These are phyloP conservation scores for Didymella glomerata DNA, from an alignment of 2,329 filamentous ascomycete species.

Conservation along the genomic window DNA sequence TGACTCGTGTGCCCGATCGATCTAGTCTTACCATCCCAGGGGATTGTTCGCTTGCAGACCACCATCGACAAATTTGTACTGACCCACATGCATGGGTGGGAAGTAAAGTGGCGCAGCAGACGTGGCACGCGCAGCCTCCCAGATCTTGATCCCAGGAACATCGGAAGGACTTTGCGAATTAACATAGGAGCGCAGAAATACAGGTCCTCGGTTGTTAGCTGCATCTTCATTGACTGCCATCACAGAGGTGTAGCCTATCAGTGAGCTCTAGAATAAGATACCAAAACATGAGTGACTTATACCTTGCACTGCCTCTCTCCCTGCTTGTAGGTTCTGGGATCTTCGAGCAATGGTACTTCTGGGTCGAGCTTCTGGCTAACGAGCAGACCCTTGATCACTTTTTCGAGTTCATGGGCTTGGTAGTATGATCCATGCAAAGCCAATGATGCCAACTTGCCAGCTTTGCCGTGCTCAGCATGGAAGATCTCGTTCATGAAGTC, in stretches of 20 bases:
- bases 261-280: too few relatives aligned
- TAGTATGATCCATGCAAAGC: not conserved
- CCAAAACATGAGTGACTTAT: not conserved
- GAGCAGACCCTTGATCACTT: not conserved
- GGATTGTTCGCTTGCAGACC: conserved; percentile 7
- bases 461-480: not conserved
- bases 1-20: too few relatives aligned
- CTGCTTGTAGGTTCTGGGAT: not conserved
- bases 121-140: conserved; percentile 20
- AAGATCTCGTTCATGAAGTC: conserved; percentile 1
- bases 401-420: not conserved
- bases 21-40: not conserved
- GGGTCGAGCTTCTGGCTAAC: too few relatives aligned
- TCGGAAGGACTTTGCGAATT: conserved; percentile 5
- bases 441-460: not conserved
- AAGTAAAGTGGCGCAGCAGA: conserved; percentile 18
- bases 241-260: not conserved
- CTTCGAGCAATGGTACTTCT: too few relatives aligned
- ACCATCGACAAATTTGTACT: conserved; percentile 5
- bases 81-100: conserved; percentile 10
- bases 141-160: conserved; percentile 6
- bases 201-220: not conserved
- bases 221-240: conserved; percentile 1
- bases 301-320: conserved; percentile 1
- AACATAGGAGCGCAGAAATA: conserved; percentile 1